phyloP scores from a whole-genome alignment of 306 rosid species.

The Fragaria iinumae region DNA sequence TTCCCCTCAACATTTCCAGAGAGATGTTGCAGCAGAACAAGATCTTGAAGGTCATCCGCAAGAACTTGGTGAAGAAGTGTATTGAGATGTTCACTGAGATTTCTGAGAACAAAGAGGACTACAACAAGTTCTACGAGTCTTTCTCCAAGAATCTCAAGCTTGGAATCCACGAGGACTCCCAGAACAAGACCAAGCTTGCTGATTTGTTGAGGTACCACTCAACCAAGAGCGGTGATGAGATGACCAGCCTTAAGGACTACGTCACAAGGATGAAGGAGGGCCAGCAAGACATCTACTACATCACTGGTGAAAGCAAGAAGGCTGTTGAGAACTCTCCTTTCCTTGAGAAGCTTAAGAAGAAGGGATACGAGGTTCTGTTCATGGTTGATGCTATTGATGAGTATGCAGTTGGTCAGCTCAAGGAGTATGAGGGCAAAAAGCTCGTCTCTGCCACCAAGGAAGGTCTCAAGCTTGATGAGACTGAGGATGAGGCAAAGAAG shows the following conservation, averaged over 20 bases:
- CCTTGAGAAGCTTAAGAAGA: conserved; percentile 89
- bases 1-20: conserved; percentile 85
- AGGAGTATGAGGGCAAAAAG: conserved; percentile 93
- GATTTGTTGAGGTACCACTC: conserved; percentile 85
- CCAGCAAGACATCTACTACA: conserved; percentile 78
- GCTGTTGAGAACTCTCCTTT: conserved; percentile 95
- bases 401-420: conserved; percentile 85
- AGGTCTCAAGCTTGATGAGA: conserved; percentile 83
- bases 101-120: conserved; percentile 96
- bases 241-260: conserved; percentile 90
- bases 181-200: conserved; percentile 77
- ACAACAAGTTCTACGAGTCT: conserved; percentile 82
- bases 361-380: conserved; percentile 72
- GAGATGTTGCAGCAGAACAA: conserved; percentile 92
- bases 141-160: conserved; percentile 89
- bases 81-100: conserved; percentile 81
- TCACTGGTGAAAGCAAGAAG: conserved; percentile 90
- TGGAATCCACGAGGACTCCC: conserved; percentile 84
- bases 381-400: conserved; percentile 98
- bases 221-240: conserved; percentile 84
- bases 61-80: conserved; percentile 89
- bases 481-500: conserved; percentile 70
- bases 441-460: conserved; percentile 92
- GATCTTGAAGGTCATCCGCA: conserved; percentile 84
- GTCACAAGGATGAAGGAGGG: conserved; percentile 99